Evolutionary conservation across 768 basidiomycete species (phyloP).

Genomic region (Dictyophora rubrovolvata): DNA sequence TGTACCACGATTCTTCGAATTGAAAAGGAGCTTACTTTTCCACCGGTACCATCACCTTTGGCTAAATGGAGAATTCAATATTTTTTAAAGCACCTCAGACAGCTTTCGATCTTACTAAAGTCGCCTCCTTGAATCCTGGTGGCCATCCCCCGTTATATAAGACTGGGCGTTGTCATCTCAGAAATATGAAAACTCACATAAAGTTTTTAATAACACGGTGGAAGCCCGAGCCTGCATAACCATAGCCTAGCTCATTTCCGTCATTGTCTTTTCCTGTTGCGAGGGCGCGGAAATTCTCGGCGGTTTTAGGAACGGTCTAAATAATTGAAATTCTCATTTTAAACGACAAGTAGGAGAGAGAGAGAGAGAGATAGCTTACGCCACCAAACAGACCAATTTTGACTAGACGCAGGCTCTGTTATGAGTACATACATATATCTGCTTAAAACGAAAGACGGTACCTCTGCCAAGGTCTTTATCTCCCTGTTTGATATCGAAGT

Average conservation of each 20-base stretch:
- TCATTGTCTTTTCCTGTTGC: slow-evolving; percentile 75
- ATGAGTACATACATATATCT: not conserved
- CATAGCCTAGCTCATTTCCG: slow-evolving; percentile 68
- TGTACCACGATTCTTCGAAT: not conserved
- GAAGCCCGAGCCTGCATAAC: slow-evolving; percentile 94
- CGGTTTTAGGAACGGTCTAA: slow-evolving; percentile 92
- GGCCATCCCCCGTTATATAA: not conserved
- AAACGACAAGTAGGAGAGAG: not conserved
- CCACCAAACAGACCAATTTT: slow-evolving; percentile 86
- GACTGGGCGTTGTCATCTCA: slow-evolving; percentile 15
- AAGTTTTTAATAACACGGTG: slow-evolving; percentile 93
- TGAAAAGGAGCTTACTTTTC: slow-evolving; percentile 46
- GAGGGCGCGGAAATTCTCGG: slow-evolving; percentile 94
- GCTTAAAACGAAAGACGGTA: slow-evolving; percentile 20
- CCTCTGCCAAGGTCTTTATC: slow-evolving; percentile 76
- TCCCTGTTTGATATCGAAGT: slow-evolving; percentile 92
- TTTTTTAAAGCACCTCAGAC: slow-evolving; percentile 6
- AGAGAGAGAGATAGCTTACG: slow-evolving; percentile 44
- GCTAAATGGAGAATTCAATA: slow-evolving; percentile 32
- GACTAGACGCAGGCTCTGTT: slow-evolving; percentile 32
- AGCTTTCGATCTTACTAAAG: slow-evolving; percentile 52
- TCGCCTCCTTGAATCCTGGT: slow-evolving; percentile 94
- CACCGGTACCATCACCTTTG: slow-evolving; percentile 80
- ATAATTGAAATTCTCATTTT: not conserved
- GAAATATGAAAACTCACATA: slow-evolving; percentile 41